Base-by-base conservation (phyloP, 1,139 yeast species). In the Hyphopichia fennica region DNA sequence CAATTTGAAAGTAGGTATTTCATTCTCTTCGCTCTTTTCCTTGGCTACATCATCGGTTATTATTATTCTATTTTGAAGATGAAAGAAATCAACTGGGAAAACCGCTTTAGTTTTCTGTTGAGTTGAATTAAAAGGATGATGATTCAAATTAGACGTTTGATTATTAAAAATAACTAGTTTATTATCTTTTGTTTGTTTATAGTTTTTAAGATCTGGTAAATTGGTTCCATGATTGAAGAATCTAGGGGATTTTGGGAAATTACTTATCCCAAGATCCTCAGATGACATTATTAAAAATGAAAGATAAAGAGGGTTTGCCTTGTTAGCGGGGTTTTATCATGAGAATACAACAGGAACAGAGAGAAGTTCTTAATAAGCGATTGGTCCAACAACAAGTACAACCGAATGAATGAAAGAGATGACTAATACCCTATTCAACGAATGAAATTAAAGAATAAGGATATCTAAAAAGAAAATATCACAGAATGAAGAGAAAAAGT, bases 1-100 rank as follows among this genome's bases (percentile, higher is more conserved):
- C 14, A 84, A 72, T 39, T 67, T 63, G 44, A 74, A 72, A 1
- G 74, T 67, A 3, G 87, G 87, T 8, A 77, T 77, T 31, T 65
- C 69, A 14, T 22, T 53, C 45, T 18, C 63, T 49, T 20, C 23
- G 8, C 9, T 20, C 23, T 20, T 20, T 9, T 20, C 13, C 28
- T 25, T 25, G 13, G 28, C 43, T 44, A 34, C 45, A 10, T 54
- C 53, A 11, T 52, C 41, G n/a, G 41, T 23, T 9, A 38, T 11
- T 2, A 17, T 19, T 25, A 72, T 69, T 44, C 54, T 55, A 38
- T 50, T 59, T 34, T 62, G 67, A 8, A 72, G 58, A 37, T 71
- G 60, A 34, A 58, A 54, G 45, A 63, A 54, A 39, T 67, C 72
- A 28, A 67, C 57, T 1, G 73, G 75, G 18, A 69, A 63, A 44